phyloP scores from a whole-genome alignment of 2,329 filamentous ascomycete genomes.

The Fusarium avenaceum region DNA sequence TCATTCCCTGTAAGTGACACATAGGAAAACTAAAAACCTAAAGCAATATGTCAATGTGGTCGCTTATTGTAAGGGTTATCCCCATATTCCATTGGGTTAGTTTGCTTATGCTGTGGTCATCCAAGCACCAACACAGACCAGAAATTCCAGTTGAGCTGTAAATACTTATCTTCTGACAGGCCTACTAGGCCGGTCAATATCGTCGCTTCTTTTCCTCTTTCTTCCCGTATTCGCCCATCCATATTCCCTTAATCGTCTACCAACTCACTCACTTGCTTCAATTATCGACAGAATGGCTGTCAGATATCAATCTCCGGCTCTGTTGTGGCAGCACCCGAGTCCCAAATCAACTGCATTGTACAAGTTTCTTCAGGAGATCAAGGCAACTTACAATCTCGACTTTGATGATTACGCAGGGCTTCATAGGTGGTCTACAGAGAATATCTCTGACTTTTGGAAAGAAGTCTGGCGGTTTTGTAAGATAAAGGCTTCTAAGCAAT shows the following conservation, averaged over 20 bases:
- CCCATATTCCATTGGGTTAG: no score
- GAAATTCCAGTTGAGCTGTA: background rate
- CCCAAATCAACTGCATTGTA: background rate
- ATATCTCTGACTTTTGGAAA: background rate
- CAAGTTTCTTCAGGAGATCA: background rate
- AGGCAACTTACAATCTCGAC: background rate
- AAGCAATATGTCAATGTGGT: no score
- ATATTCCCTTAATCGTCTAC: background rate
- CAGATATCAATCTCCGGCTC: background rate
- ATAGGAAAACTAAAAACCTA: no score
- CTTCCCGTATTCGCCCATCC: background rate
- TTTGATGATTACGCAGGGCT: background rate
- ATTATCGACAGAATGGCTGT: background rate
- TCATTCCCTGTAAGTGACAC: no score
- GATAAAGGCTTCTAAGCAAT: background rate
- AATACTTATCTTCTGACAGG: background rate
- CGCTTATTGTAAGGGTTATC: no score
- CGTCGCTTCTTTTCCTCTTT: background rate
- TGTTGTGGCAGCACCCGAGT: background rate
- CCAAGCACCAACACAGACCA: no score
- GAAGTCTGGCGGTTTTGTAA: background rate
- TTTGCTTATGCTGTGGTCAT: no score
- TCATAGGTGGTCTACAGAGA: background rate
- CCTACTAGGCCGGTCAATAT: background rate
- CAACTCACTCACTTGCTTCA: background rate